phyloP scores from a whole-genome alignment of 805 yeast species.

The Barnettozyma vustinii region DNA sequence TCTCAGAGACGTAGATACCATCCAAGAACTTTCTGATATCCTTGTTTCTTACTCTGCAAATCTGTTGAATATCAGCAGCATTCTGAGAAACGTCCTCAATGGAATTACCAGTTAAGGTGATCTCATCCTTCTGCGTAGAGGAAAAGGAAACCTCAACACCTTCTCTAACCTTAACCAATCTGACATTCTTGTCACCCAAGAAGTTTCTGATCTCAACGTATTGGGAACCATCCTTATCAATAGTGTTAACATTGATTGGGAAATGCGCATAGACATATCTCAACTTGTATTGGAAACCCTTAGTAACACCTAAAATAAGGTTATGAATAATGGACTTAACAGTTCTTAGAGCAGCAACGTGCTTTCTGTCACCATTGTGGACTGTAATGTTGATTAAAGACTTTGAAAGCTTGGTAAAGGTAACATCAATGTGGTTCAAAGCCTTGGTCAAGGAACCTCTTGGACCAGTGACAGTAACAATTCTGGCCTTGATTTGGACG shows the following conservation, averaged over 20 bases:
- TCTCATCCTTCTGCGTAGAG: slow-evolving; percentile 87
- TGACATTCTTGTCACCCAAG: slow-evolving; percentile 98
- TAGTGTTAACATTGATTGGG: slow-evolving; percentile 97
- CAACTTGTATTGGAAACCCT: slow-evolving; percentile 99
- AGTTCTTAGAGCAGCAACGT: slow-evolving; percentile 98
- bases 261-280: slow-evolving; percentile 99
- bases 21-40: slow-evolving; percentile 99
- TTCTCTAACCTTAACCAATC: slow-evolving; percentile 78
- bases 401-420: slow-evolving; percentile 75
- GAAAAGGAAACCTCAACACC: slow-evolving; percentile 88
- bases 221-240: slow-evolving; percentile 68
- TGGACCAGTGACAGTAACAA: slow-evolving; percentile 90
- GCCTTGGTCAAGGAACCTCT: slow-evolving; percentile 91
- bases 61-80: slow-evolving; percentile 97
- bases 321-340: slow-evolving; percentile 93
- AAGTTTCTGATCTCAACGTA: slow-evolving; percentile 97
- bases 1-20: slow-evolving; percentile 98
- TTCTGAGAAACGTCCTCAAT: slow-evolving; percentile 96
- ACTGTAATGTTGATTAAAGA: slow-evolving; percentile 81
- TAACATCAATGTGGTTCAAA: slow-evolving; percentile 91
- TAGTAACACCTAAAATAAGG: slow-evolving; percentile 97
- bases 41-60: slow-evolving; percentile 98
- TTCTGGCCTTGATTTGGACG: slow-evolving; percentile 87
- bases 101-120: slow-evolving; percentile 90
- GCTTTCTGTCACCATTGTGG: slow-evolving; percentile 99